Conservation (phyloP, 2,329 filamentous ascomycete species). For the Fusarium foetens region DNA sequence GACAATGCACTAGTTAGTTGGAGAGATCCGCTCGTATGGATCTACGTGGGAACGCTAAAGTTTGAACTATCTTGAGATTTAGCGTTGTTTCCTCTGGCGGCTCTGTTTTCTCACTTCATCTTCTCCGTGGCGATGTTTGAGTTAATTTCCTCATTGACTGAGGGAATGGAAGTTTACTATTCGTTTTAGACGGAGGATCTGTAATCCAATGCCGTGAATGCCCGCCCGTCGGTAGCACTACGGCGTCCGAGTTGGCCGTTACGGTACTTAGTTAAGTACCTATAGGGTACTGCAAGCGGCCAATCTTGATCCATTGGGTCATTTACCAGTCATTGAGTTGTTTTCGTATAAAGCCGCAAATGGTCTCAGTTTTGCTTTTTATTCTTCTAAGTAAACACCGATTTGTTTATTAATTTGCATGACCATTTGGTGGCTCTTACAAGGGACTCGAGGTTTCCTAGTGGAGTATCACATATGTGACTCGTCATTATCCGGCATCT, state of each 20-base stretch:
- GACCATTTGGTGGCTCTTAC: background rate
- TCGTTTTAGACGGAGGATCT: background rate
- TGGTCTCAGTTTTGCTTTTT: background rate
- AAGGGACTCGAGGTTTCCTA: background rate
- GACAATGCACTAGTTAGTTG: conserved; percentile 19
- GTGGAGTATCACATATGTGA: background rate
- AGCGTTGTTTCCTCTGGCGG: conserved; percentile 29
- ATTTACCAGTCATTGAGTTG: background rate
- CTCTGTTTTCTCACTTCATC: conserved; percentile 16
- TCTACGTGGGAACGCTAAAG: background rate
- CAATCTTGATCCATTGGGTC: background rate
- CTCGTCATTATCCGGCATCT: background rate
- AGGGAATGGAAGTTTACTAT: background rate
- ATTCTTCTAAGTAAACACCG: background rate
- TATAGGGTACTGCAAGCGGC: background rate
- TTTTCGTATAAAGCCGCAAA: background rate
- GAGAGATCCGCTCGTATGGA: conserved; percentile 10
- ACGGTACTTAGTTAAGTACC: background rate
- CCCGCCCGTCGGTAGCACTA: background rate
- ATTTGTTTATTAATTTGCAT: background rate
- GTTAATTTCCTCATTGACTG: background rate
- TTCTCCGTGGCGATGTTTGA: background rate
- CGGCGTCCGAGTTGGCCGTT: background rate
- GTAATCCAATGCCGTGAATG: background rate
- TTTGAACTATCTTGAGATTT: background rate